Percentiles rank a stretch among this genome's conserved stretches.
phyloP scores from a whole-genome alignment of 441 rosid genomes.

The Gossypium trilobum region DNA sequence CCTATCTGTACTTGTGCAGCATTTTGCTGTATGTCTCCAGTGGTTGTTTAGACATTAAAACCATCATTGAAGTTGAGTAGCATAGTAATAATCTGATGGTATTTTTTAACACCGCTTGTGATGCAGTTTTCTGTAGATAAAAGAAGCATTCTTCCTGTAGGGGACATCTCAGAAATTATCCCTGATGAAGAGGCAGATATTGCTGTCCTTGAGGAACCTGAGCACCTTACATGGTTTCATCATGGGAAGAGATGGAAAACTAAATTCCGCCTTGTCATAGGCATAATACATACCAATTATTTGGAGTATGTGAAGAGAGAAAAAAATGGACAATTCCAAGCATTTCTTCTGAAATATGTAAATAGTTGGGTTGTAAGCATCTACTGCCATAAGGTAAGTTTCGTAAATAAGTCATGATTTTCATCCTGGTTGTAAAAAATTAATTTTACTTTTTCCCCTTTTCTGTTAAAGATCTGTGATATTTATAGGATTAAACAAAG shows the following conservation, averaged over 20 bases:
- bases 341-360: slow-evolving; percentile 50
- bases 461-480: neutral
- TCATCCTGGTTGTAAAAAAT: neutral
- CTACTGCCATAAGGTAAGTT: slow-evolving; percentile 83
- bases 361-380: slow-evolving; percentile 75
- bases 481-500: neutral
- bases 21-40: neutral
- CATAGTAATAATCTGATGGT: neutral
- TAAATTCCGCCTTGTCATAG: slow-evolving; percentile 67
- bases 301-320: slow-evolving; percentile 84
- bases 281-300: slow-evolving; percentile 84
- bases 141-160: slow-evolving; percentile 85
- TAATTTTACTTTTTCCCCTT: neutral
- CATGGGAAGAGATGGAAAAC: slow-evolving; percentile 91
- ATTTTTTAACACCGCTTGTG: slow-evolving; percentile 11
- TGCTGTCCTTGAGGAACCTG: slow-evolving; percentile 98
- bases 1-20: neutral
- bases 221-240: slow-evolving; percentile 98
- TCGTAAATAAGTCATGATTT: neutral
- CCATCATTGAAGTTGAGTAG: neutral
- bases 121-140: slow-evolving; percentile 77
- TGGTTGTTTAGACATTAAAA: neutral
- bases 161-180: slow-evolving; percentile 70
- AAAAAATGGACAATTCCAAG: slow-evolving; percentile 60
- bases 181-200: slow-evolving; percentile 79